Evolutionary conservation across 202 grass and related monocot species (phyloP), one percentile per base, ranked within the genome.

Genomic region (Eragrostis tef): DNA sequence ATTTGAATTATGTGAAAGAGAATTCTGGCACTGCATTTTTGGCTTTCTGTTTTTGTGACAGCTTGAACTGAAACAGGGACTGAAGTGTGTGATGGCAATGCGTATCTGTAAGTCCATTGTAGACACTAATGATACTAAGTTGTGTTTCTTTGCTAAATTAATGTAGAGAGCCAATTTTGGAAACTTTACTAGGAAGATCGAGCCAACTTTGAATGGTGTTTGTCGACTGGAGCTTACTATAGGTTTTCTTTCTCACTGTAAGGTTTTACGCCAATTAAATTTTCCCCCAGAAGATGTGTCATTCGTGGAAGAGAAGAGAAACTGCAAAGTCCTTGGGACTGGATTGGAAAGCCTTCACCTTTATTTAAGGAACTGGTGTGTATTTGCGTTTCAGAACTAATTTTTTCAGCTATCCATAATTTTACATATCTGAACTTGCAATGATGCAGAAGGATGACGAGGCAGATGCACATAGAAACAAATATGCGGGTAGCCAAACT

Each of bases 31-130:
- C 22, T 74, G 22, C 51, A 45, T 86, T 22, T 67, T 31, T 51
- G 43, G 42, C 53, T 15, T 57, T 50, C 10, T 36, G n/a, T 88
- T 81, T 53, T 47, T 46, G 42, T 71, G 8, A 68, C 70, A 98
- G 95, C 92, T 98, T 80, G 93, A 98, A 89, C 73, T 95, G 77
- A 98, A 98, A 88, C 95, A 95, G 83, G 95, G 95, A 80, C 65
- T 98, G 49, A 98, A 94, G 75, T 81, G 46, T 80, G 92, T 85
- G 11, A 93, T 94, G 92, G 90, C 64, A 98, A 98, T 91, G 90
- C 76, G 16, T 98, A 98, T 87, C 76, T 98, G 54, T 92, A 98
- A 89, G 3, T 6, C 42, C 36, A 5, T 0, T 34, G 24, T 4
- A 27, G 16, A 49, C 15, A 48, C 26, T 44, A 58, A 5, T 59